phyloP scores from a whole-genome alignment of 805 yeast species.

The Candida odintsovae region DNA sequence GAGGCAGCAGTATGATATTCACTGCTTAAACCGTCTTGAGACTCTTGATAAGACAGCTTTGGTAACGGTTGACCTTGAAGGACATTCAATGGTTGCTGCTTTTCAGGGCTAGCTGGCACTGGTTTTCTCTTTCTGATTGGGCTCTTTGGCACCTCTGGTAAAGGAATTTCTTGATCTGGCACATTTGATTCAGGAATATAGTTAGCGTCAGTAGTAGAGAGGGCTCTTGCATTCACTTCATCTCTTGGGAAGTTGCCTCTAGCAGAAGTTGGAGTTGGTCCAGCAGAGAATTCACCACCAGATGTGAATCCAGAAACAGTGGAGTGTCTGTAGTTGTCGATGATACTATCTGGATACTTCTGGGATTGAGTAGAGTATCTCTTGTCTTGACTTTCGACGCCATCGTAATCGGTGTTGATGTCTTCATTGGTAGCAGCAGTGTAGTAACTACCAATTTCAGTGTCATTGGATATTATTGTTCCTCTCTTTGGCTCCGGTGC shows the following conservation, averaged over 20 bases:
- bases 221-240: slow-evolving; percentile 2
- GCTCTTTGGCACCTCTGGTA: slow-evolving; percentile 14
- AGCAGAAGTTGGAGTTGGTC: slow-evolving; percentile 2
- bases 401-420: neutral
- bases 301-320: slow-evolving; percentile 3
- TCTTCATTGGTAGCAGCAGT: neutral
- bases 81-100: neutral
- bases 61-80: neutral
- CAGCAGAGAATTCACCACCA: slow-evolving; percentile 5
- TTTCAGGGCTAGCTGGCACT: neutral
- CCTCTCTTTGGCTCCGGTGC: neutral
- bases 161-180: slow-evolving; percentile 8
- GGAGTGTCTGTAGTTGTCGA: slow-evolving; percentile 18
- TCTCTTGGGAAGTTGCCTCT: slow-evolving; percentile 1
- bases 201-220: slow-evolving; percentile 5
- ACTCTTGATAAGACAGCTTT: neutral
- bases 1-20: neutral
- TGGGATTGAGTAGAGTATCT: neutral
- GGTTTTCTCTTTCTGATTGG: neutral
- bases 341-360: slow-evolving; percentile 21
- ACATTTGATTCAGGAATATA: slow-evolving; percentile 19
- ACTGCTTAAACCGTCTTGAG: neutral
- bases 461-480: slow-evolving; percentile 2
- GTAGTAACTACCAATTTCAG: slow-evolving; percentile 1
- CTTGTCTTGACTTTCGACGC: neutral